Base-by-base conservation (phyloP, 2,329 filamentous ascomycete species). In the Nigrograna mackinnonii region DNA sequence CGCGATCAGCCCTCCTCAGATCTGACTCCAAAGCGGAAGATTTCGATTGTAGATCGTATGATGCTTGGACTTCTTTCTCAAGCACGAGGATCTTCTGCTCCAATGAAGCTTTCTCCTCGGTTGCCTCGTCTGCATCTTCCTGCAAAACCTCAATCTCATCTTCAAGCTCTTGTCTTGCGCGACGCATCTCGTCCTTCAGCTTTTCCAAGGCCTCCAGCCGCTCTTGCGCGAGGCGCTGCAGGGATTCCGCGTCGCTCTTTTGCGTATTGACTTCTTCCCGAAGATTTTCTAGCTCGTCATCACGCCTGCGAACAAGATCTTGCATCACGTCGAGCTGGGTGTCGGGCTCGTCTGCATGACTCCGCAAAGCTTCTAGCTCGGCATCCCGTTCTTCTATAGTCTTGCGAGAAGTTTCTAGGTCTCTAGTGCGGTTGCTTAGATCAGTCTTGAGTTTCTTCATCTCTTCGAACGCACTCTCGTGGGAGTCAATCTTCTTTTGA, bases 31-130 rank as follows among this genome's bases (percentile, higher is more conserved):
- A 55, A 17, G 40, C 42, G 17, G 73, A 69, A 3, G 77, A 71
- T 35, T 78, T 77, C 41, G 78, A 71, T 55, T 86, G 79, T 3
- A 85, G 66, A 37, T 81, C 71, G 17, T 50, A 45, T 4, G 50
- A 51, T 14, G 39, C 52, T 22, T 47, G 42, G 17, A 54, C 41
- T 28, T 59, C 47, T 18, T 47, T 47, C 41, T 69, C 64, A 5
- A 70, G 57, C 5, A 64, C 45, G 7, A 72, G 69, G 4, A 80
- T 75, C 44, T 80, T 79, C 39, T 81, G 74, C 55, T 88, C 80
- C 1, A 86, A 68, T 31, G 82, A 73, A 6, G 77, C 74, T 55
- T 83, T 85, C 47, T 74, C 72, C 13, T 68, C 63, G 17, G 67
- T 57, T 2, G 66, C 60, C 14, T 74, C 70, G 22, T 76, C 73